Evolutionary conservation across 2,329 filamentous ascomycete species (phyloP).

Genomic region (Aspergillus puulaauensis): DNA sequence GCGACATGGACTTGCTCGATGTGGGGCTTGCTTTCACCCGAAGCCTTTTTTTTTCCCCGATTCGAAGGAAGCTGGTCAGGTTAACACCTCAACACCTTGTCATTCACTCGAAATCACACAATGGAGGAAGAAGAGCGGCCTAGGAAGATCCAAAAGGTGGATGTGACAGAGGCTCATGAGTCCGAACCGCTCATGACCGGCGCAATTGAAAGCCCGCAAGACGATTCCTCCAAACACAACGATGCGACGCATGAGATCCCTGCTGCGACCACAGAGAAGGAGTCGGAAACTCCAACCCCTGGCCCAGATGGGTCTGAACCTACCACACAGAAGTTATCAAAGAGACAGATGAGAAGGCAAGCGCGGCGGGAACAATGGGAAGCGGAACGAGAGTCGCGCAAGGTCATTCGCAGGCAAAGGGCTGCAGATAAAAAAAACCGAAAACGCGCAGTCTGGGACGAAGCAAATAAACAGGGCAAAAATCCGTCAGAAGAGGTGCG

Average conservation of each 20-base stretch:
- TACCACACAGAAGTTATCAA: slow-evolving; percentile 59
- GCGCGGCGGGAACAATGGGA: slow-evolving; percentile 74
- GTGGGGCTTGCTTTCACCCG: slow-evolving; percentile 6
- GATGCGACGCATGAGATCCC: slow-evolving; percentile 8
- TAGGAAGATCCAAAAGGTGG: slow-evolving; percentile 55
- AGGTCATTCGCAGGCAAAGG: slow-evolving; percentile 59
- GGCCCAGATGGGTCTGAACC: slow-evolving; percentile 3
- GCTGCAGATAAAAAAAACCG: slow-evolving; percentile 53
- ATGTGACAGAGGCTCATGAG: slow-evolving; percentile 31
- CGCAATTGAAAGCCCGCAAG: slow-evolving; percentile 17
- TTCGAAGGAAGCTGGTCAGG: not conserved
- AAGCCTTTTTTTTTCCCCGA: slow-evolving; percentile 9
- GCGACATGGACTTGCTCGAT: slow-evolving; percentile 16
- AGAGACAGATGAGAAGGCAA: slow-evolving; percentile 81
- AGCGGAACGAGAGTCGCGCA: slow-evolving; percentile 61
- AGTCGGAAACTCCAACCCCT: not conserved
- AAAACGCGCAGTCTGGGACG: slow-evolving; percentile 41
- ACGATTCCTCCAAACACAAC: not conserved
- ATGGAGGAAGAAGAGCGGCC: slow-evolving; percentile 60
- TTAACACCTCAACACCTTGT: not conserved
- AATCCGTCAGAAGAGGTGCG: slow-evolving; percentile 26
- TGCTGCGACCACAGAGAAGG: not conserved
- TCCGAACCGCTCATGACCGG: slow-evolving; percentile 32
- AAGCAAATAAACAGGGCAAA: slow-evolving; percentile 29
- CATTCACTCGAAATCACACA: not conserved